Percentiles rank a stretch among this genome's conserved stretches.
Conservation (phyloP, 2,329 filamentous ascomycete genomes). For the Chaetomium sp. region DNA sequence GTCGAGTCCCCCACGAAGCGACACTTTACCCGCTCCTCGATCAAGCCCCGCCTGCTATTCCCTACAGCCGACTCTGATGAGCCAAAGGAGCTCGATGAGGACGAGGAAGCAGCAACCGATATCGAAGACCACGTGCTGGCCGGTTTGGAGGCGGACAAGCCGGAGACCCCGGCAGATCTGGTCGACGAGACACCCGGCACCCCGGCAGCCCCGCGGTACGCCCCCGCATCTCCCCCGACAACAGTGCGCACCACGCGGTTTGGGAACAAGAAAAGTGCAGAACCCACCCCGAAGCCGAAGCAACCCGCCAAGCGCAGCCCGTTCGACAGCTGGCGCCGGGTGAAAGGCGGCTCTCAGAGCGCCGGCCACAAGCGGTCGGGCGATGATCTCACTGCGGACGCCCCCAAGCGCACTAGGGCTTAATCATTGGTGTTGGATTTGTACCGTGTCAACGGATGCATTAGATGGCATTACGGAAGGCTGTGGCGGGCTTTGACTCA, state of each 20-base stretch:
- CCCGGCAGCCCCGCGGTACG: conserved; percentile 58
- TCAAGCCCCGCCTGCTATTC: conserved; percentile 75
- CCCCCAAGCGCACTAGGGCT: conserved; percentile 46
- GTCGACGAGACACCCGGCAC: conserved; percentile 46
- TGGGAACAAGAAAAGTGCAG: conserved; percentile 51
- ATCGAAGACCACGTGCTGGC: conserved; percentile 53
- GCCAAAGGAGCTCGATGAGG: conserved; percentile 47
- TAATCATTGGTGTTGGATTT: conserved; percentile 25
- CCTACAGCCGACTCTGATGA: conserved; percentile 52
- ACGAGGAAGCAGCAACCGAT: conserved; percentile 63
- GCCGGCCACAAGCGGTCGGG: conserved; percentile 50
- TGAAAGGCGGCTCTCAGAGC: conserved; percentile 54
- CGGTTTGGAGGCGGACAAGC: conserved; percentile 36
- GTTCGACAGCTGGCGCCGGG: conserved; percentile 70
- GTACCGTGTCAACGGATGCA: not conserved
- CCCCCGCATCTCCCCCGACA: conserved; percentile 63
- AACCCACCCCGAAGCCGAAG: conserved; percentile 47
- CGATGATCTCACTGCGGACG: conserved; percentile 37
- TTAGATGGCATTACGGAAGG: conserved; percentile 14
- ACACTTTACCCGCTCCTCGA: conserved; percentile 65
- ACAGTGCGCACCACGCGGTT: conserved; percentile 63
- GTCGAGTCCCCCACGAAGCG: conserved; percentile 41
- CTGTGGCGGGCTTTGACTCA: conserved; percentile 18
- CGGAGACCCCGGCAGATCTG: conserved; percentile 46
- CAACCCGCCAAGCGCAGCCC: conserved; percentile 51